These are phyloP conservation scores for Candida dajiaensis DNA, from an alignment of 805 yeast species.

Conservation along the genomic window DNA sequence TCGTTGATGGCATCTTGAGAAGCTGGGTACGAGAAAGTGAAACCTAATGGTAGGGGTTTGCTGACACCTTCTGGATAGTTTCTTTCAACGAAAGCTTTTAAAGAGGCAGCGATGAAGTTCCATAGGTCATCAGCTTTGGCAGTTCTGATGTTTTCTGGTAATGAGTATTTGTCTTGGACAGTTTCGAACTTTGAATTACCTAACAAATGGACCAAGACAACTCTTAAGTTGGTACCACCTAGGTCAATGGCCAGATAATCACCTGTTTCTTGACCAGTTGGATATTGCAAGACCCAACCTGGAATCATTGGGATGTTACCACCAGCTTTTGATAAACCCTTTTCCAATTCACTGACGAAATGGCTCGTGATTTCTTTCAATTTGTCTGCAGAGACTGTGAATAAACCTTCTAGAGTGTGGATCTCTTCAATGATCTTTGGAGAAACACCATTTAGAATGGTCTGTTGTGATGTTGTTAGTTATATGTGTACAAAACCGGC, in stretches of 20 bases:
- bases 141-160: conserved; percentile 75
- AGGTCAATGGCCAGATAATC: conserved; percentile 88
- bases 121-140: conserved; percentile 73
- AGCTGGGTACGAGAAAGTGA: conserved; percentile 92
- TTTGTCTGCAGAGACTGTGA: conserved; percentile 55
- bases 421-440: conserved; percentile 50
- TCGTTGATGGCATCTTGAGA: conserved; percentile 76
- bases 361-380: conserved; percentile 66
- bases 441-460: conserved; percentile 46
- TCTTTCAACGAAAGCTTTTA: conserved; percentile 62
- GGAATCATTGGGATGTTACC: conserved; percentile 96
- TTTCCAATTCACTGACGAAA: conserved; percentile 72
- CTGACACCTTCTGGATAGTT: conserved; percentile 64
- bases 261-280: conserved; percentile 89
- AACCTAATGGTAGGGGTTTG: conserved; percentile 71
- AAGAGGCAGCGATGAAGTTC: conserved; percentile 79
- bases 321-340: conserved; percentile 70
- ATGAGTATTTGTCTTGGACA: conserved; percentile 76
- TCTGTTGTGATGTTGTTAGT: conserved; percentile 5
- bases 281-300: conserved; percentile 92
- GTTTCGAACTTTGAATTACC: conserved; percentile 85
- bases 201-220: conserved; percentile 75
- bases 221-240: conserved; percentile 97
- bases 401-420: conserved; percentile 48
- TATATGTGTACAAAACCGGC: not conserved